Conservation (phyloP, 345 rosid genomes). For the Brassica cretica region DNA sequence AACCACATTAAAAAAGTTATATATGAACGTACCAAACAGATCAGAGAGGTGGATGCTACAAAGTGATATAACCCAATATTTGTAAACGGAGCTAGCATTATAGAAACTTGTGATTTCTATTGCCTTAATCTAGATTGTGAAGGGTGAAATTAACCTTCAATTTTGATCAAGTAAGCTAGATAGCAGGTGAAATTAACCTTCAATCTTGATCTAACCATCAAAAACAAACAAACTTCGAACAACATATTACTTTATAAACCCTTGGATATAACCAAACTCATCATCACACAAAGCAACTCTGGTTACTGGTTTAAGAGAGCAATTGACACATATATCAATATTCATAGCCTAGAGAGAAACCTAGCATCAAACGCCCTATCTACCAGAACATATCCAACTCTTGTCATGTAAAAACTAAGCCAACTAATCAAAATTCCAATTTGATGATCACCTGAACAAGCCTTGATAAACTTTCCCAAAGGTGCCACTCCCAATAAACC, state of each 20-base stretch:
- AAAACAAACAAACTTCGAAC: neutral
- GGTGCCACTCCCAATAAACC: conserved; percentile 88
- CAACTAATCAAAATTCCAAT: neutral
- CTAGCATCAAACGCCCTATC: conserved; percentile 17
- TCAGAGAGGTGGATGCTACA: conserved; percentile 5
- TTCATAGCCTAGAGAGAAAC: conserved; percentile 7
- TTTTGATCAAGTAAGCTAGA: conserved; percentile 1
- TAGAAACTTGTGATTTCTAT: neutral
- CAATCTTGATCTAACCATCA: conserved; percentile 1
- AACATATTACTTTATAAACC: neutral
- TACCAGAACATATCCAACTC: neutral
- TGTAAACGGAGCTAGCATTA: neutral
- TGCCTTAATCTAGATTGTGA: conserved; percentile 15
- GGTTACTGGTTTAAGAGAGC: conserved; percentile 6
- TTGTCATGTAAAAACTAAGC: neutral
- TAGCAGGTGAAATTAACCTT: neutral
- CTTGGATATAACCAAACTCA: neutral
- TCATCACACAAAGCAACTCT: neutral
- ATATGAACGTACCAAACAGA: neutral
- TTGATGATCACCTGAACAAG: conserved; percentile 64
- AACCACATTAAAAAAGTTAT: neutral
- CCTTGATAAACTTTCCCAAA: conserved; percentile 94
- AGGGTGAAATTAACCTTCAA: neutral
- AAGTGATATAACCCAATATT: neutral
- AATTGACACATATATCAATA: neutral